phyloP scores from a whole-genome alignment of 2,329 filamentous ascomycete genomes.

The Alternaria viburni region DNA sequence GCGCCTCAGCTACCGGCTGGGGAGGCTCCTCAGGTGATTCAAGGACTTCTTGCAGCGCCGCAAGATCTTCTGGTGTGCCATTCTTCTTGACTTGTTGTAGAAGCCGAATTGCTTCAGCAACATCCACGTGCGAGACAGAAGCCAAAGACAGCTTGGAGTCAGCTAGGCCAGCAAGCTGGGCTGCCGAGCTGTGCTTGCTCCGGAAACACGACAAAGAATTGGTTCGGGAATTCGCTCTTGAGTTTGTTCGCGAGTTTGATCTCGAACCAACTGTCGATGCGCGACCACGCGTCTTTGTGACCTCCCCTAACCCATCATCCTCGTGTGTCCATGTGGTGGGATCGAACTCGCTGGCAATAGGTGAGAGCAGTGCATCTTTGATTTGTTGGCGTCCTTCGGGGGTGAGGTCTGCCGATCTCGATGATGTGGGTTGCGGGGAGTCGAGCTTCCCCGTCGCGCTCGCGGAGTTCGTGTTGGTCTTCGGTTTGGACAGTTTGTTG shows the following conservation, averaged over 20 bases:
- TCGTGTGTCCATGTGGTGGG: constrained; percentile 20
- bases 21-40: constrained; percentile 24
- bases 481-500: constrained; percentile 45
- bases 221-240: constrained; percentile 23
- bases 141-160: constrained; percentile 40
- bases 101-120: constrained; percentile 54
- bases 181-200: constrained; percentile 27
- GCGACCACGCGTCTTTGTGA: constrained; percentile 30
- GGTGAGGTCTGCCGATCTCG: constrained; percentile 37
- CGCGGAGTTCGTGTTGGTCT: constrained; percentile 44
- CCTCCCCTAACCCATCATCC: constrained; percentile 29
- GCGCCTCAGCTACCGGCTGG: constrained; percentile 15
- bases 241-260: constrained; percentile 32
- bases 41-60: constrained; percentile 48
- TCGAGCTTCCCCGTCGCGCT: constrained; percentile 22
- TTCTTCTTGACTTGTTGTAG: constrained; percentile 57
- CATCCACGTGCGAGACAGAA: constrained; percentile 48
- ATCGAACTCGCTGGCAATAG: constrained; percentile 32
- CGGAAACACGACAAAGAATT: constrained; percentile 37
- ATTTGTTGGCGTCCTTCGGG: constrained; percentile 37
- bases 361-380: constrained; percentile 37
- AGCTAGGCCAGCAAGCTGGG: constrained; percentile 30
- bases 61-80: constrained; percentile 56
- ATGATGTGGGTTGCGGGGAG: constrained; percentile 27
- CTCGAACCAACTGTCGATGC: constrained; percentile 35